A percentile compares a stretch with the other conserved stretches of the same genome.
These are phyloP conservation scores for Neurospora sp. DNA, from an alignment of 2,329 filamentous ascomycete genomes.

Conservation along the genomic window DNA sequence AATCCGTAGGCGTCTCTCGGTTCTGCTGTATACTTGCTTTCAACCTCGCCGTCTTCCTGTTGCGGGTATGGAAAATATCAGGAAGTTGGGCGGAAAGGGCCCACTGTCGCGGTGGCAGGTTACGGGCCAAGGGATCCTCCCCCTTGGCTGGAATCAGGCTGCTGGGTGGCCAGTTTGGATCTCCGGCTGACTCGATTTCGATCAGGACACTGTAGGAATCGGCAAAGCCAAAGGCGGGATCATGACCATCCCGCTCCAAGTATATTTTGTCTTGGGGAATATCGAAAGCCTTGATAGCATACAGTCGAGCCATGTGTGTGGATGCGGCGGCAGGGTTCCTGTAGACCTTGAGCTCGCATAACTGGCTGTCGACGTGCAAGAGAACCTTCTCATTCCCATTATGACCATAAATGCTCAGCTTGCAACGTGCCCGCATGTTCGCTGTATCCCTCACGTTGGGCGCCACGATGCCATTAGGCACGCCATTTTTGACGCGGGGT, in stretches of 20 bases:
- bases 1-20: conserved; percentile 28
- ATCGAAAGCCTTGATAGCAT: conserved; percentile 37
- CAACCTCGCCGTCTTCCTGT: conserved; percentile 22
- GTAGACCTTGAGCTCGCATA: conserved; percentile 41
- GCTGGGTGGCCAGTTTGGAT: conserved; percentile 42
- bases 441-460: conserved; percentile 26
- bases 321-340: conserved; percentile 36
- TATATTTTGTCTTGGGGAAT: conserved; percentile 42
- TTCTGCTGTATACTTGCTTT: conserved; percentile 26
- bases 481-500: conserved; percentile 26
- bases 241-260: conserved; percentile 34
- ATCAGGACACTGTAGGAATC: conserved; percentile 40
- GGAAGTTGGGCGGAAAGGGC: conserved; percentile 31
- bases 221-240: conserved; percentile 36
- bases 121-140: conserved; percentile 15
- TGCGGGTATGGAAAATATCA: conserved; percentile 29
- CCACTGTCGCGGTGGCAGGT: conserved; percentile 24
- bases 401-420: conserved; percentile 29
- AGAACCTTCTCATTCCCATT: conserved; percentile 29
- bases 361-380: conserved; percentile 43
- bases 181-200: conserved; percentile 41
- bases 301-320: conserved; percentile 34
- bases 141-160: conserved; percentile 25
- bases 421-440: conserved; percentile 31
- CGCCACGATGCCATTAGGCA: conserved; percentile 26